A percentile compares a stretch with the other conserved stretches of the same genome.
Conservation (phyloP, 2,329 filamentous ascomycete genomes). For the Huntiella bhutanensis region DNA sequence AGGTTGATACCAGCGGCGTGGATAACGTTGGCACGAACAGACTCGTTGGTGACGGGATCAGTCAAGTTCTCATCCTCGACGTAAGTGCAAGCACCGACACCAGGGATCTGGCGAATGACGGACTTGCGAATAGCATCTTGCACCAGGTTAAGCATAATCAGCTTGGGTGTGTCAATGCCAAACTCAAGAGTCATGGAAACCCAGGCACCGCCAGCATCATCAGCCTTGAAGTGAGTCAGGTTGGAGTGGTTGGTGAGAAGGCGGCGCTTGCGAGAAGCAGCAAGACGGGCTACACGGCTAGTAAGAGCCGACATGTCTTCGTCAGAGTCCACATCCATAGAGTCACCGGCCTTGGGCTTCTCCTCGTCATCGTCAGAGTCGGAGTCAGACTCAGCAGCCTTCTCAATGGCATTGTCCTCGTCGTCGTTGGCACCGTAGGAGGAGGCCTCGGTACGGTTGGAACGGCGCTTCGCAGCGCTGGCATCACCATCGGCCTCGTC, state of each 20-base stretch:
- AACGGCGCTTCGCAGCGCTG: conserved; percentile 52
- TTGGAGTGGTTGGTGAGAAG: conserved; percentile 45
- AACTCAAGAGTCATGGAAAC: conserved; percentile 75
- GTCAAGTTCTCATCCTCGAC: conserved; percentile 38
- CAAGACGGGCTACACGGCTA: conserved; percentile 13
- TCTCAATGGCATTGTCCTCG: conserved; percentile 61
- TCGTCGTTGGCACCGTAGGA: conserved; percentile 89
- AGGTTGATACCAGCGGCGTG: conserved; percentile 77
- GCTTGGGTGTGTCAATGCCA: conserved; percentile 60
- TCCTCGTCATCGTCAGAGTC: conserved; percentile 38
- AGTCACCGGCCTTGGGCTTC: conserved; percentile 21
- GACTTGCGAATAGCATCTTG: conserved; percentile 61
- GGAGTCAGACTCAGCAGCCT: conserved; percentile 32
- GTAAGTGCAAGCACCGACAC: conserved; percentile 53
- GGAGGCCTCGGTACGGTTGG: conserved; percentile 62
- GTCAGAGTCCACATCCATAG: conserved; percentile 20
- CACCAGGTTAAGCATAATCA: conserved; percentile 81
- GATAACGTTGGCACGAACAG: conserved; percentile 36
- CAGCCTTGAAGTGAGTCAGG: conserved; percentile 61
- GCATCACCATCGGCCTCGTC: conserved; percentile 65
- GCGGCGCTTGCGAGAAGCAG: conserved; percentile 33
- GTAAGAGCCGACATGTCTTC: background rate
- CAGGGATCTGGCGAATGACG: conserved; percentile 70
- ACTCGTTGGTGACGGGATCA: conserved; percentile 28
- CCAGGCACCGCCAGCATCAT: conserved; percentile 52